These are phyloP conservation scores for Carnegiea gigantea DNA, from an alignment of 179 eudicot genomes.

Conservation along the genomic window DNA sequence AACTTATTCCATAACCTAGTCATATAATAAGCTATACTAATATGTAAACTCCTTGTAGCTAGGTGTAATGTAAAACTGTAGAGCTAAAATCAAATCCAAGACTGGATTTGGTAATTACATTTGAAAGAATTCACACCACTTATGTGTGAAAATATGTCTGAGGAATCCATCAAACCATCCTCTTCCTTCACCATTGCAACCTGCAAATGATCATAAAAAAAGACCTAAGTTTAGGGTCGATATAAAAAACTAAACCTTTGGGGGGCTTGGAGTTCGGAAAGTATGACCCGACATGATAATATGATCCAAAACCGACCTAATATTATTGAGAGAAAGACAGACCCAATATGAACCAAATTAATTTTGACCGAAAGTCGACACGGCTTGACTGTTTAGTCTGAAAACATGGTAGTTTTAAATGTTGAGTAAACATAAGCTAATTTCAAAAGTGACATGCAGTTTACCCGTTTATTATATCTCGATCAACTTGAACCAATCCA, in stretches of 20 bases:
- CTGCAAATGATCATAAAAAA: constrained; percentile 19
- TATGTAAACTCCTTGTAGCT: not conserved
- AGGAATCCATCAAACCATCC: constrained; percentile 60
- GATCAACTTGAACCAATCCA: too few relatives aligned
- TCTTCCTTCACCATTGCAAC: constrained; percentile 49
- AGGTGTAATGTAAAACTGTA: not conserved
- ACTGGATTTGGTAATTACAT: constrained; percentile 70
- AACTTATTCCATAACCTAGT: not conserved
- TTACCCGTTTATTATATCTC: too few relatives aligned
- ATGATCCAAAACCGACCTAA: too few relatives aligned
- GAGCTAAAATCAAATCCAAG: constrained; percentile 58
- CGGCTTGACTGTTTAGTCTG: too few relatives aligned
- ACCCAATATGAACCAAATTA: too few relatives aligned
- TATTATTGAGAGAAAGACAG: too few relatives aligned
- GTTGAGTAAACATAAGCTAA: too few relatives aligned
- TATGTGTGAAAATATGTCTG: constrained; percentile 71
- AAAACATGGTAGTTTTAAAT: too few relatives aligned
- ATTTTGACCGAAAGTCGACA: too few relatives aligned
- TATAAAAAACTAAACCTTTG: not conserved
- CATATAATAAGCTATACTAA: not conserved
- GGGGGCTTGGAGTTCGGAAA: too few relatives aligned
- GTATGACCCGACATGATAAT: too few relatives aligned
- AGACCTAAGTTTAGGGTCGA: not conserved
- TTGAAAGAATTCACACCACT: constrained; percentile 85
- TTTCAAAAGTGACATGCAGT: too few relatives aligned